These are phyloP conservation scores for Grosmannia serpens DNA, from an alignment of 2,329 filamentous ascomycete genomes.

Conservation along the genomic window DNA sequence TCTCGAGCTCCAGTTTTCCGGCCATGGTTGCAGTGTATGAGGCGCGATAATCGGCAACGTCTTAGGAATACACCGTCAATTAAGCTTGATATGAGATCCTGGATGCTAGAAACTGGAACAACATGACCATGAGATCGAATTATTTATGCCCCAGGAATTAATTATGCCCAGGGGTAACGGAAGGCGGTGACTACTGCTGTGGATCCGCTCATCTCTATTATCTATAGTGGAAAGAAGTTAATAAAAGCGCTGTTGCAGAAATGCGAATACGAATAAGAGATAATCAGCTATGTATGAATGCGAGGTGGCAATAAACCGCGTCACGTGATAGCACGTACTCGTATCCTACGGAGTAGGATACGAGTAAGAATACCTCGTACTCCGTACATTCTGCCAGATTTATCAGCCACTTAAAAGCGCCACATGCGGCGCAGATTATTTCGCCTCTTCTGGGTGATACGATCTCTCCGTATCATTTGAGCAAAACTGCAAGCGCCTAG, in stretches of 20 bases:
- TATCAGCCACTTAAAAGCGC: neutral
- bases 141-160: neutral
- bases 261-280: conserved; percentile 14
- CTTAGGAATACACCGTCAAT: neutral
- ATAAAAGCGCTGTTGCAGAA: neutral
- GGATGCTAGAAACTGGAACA: neutral
- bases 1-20: conserved; percentile 45
- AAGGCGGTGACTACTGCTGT: neutral
- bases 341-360: neutral
- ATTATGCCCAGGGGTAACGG: neutral
- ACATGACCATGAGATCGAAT: neutral
- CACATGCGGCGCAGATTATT: neutral
- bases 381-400: neutral
- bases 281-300: neutral
- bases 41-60: neutral
- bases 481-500: neutral
- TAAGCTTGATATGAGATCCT: neutral
- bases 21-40: conserved; percentile 1
- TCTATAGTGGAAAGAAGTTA: neutral
- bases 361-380: neutral
- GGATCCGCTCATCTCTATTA: neutral
- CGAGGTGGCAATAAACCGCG: neutral
- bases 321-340: neutral
- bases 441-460: neutral
- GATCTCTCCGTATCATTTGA: neutral